Conservation (phyloP, 306 rosid species). For the Begonia fuchsioides region DNA sequence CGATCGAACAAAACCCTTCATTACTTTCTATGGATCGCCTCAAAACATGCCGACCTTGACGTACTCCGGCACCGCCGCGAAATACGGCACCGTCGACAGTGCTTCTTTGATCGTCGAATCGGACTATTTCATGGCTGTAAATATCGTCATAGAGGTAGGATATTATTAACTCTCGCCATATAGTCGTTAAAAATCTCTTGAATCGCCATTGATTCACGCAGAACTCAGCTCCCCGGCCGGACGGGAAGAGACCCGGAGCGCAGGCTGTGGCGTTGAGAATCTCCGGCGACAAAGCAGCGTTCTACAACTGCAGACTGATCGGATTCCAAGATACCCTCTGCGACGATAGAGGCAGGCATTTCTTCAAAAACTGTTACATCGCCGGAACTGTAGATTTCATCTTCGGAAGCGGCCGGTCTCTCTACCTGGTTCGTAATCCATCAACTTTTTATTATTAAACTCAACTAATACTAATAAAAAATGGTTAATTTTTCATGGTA, state of each 20-base stretch:
- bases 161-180: no score
- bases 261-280: constrained; percentile 41
- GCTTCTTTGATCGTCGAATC: constrained; percentile 55
- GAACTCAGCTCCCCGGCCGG: constrained; percentile 33
- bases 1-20: constrained; percentile 20
- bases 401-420: constrained; percentile 26
- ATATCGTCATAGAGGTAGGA: constrained; percentile 35
- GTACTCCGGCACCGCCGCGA: constrained; percentile 26
- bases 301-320: constrained; percentile 19
- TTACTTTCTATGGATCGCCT: constrained; percentile 27
- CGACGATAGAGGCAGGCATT: constrained; percentile 29
- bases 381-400: constrained; percentile 32
- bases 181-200: no score
- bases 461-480: no score
- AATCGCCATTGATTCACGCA: background rate
- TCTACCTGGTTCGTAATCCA: constrained; percentile 26
- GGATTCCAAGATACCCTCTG: constrained; percentile 43
- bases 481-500: no score
- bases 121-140: constrained; percentile 45
- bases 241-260: constrained; percentile 8
- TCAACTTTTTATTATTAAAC: no score
- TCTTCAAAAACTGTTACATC: constrained; percentile 30
- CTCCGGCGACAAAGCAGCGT: constrained; percentile 16
- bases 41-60: constrained; percentile 16
- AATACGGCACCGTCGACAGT: constrained; percentile 37